These are phyloP conservation scores for Mycena albidolilacea DNA, from an alignment of 768 basidiomycete genomes.

Conservation along the genomic window DNA sequence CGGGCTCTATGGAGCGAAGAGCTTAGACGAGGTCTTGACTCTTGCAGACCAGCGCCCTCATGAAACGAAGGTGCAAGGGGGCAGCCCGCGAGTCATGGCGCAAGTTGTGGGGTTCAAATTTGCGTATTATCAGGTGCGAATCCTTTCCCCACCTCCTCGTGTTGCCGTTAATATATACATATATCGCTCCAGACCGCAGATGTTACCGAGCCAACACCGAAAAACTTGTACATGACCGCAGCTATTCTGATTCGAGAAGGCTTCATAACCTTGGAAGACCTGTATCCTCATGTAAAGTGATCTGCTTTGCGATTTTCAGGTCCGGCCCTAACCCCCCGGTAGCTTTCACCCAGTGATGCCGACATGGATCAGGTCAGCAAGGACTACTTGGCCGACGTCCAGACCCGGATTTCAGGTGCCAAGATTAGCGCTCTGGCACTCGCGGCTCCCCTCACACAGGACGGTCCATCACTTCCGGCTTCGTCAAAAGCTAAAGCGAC, in stretches of 20 bases:
- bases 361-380: slow-evolving; percentile 79
- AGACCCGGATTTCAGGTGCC: slow-evolving; percentile 76
- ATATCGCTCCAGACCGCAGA: slow-evolving; percentile 63
- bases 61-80: slow-evolving; percentile 37
- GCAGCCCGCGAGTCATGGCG: slow-evolving; percentile 76
- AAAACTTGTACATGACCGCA: slow-evolving; percentile 83
- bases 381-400: slow-evolving; percentile 75
- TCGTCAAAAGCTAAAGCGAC: slow-evolving; percentile 55
- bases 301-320: slow-evolving; percentile 44
- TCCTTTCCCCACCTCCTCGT: slow-evolving; percentile 37
- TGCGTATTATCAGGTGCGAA: slow-evolving; percentile 85
- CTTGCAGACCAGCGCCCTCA: slow-evolving; percentile 62
- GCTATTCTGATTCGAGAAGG: slow-evolving; percentile 93
- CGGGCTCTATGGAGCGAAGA: slow-evolving; percentile 68
- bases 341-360: slow-evolving; percentile 84
- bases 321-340: slow-evolving; percentile 17
- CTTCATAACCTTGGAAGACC: slow-evolving; percentile 87
- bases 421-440: slow-evolving; percentile 85
- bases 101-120: slow-evolving; percentile 99
- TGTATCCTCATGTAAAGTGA: slow-evolving; percentile 87
- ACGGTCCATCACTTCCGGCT: slow-evolving; percentile 71
- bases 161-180: slow-evolving; percentile 38
- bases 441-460: slow-evolving; percentile 84
- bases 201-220: slow-evolving; percentile 73
- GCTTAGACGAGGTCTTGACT: slow-evolving; percentile 75